Evolutionary conservation across 2,329 filamentous ascomycete species (phyloP), one percentile per base, ranked within the genome.

Genomic region (Sphaerulina populicola): DNA sequence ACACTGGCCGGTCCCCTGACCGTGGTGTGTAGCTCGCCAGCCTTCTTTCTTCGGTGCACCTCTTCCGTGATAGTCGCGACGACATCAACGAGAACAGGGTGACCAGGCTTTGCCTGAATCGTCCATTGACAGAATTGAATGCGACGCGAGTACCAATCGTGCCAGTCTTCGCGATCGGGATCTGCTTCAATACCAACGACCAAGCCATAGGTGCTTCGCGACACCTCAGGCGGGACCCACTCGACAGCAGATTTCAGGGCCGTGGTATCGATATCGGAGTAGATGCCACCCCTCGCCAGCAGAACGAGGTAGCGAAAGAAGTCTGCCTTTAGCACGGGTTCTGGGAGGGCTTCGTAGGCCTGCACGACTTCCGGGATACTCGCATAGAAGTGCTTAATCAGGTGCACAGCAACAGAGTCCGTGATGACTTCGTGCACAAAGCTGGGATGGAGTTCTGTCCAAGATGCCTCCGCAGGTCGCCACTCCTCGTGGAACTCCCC

Each of bases 41-140:
- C 69, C 48, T 74, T 75, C 75, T 94, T 89, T 70, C 84, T 79
- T 53, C 77, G 74, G 44, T 97, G 74, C 0, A 90, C 86, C 66
- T 90, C 81, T 57, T 87, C 78, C 0, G 91, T 95, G 64, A 98
- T 90, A 59, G 83, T 85, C 11, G 85, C 77, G 30, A 98, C 88
- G 54, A 95, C 80, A 55, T 96, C 88, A 56, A 90, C 82, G 52
- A 98, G 77, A 10, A 95, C 82, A 0, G 93, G 93, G 67, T 98
- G 93, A 9, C 93, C 93, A 0, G 91, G 86, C 70, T 98, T 98
- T 51, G 86, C 76, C 70, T 97, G 91, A 57, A 98, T 96, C 1
- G 93, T 98, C 93, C 93, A 98, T 69, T 98, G 93, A 72, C 93
- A 98, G 71, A 98, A 97, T 68, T 97, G 93, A 55, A 98, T 90